Conservation (phyloP, 805 yeast genomes). For the Komagataella phaffii region DNA sequence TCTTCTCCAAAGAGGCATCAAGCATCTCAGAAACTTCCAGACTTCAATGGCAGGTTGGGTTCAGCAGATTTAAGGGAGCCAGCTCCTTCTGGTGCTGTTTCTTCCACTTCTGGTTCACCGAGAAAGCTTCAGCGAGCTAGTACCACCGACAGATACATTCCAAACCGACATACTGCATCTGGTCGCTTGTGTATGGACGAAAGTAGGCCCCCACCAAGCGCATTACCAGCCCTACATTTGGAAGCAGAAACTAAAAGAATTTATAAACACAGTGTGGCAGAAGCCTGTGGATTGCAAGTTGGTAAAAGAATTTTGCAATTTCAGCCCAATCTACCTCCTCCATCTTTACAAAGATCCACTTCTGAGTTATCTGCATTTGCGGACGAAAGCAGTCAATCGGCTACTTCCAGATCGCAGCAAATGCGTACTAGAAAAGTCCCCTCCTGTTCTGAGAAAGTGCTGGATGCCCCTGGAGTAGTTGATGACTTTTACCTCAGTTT, state of each 20-base stretch:
- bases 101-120: slow-evolving; percentile 1
- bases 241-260: slow-evolving; percentile 38
- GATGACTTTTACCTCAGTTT: slow-evolving; percentile 89
- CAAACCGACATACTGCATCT: slow-evolving; percentile 36
- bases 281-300: slow-evolving; percentile 83
- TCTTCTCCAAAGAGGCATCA: background rate
- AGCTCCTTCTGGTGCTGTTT: slow-evolving; percentile 2
- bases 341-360: slow-evolving; percentile 11
- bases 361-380: slow-evolving; percentile 3
- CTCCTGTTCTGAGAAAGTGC: slow-evolving; percentile 79
- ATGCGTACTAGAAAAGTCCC: slow-evolving; percentile 69
- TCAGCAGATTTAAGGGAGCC: slow-evolving; percentile 13
- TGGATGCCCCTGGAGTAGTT: slow-evolving; percentile 90
- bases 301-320: slow-evolving; percentile 76
- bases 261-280: slow-evolving; percentile 76
- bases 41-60: background rate
- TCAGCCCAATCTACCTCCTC: slow-evolving; percentile 67
- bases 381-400: slow-evolving; percentile 9
- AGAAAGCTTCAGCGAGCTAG: slow-evolving; percentile 12
- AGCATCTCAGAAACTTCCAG: background rate
- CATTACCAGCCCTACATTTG: slow-evolving; percentile 37
- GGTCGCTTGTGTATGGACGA: slow-evolving; percentile 28
- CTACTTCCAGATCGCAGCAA: slow-evolving; percentile 8
- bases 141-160: slow-evolving; percentile 48
- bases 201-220: slow-evolving; percentile 17